phyloP scores from a whole-genome alignment of 768 basidiomycete genomes.

The Pisolithus sp. region DNA sequence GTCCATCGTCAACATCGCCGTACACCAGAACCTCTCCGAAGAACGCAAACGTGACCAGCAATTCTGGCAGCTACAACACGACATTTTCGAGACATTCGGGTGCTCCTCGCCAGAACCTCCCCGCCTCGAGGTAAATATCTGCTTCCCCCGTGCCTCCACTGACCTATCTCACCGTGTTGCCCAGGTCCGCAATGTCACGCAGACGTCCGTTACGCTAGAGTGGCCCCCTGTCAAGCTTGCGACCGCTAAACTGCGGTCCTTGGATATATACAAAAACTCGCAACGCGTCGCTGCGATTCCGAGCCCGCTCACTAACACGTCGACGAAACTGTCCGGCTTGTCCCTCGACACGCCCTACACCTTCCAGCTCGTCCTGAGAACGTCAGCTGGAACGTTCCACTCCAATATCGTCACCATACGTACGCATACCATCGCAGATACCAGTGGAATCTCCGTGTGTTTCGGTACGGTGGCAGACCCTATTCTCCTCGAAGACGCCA shows the following conservation, averaged over 20 bases:
- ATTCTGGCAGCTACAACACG: slow-evolving; percentile 80
- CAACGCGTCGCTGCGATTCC: slow-evolving; percentile 84
- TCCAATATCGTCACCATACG: slow-evolving; percentile 78
- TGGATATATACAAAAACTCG: slow-evolving; percentile 91
- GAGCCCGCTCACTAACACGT: slow-evolving; percentile 75
- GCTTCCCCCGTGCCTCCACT: slow-evolving; percentile 1
- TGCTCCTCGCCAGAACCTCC: slow-evolving; percentile 61
- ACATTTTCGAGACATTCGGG: slow-evolving; percentile 75
- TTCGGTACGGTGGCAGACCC: slow-evolving; percentile 86
- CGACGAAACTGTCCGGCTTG: slow-evolving; percentile 80
- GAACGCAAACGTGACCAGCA: slow-evolving; percentile 76
- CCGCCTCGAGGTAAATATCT: slow-evolving; percentile 52
- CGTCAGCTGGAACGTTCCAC: slow-evolving; percentile 84
- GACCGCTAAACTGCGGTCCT: slow-evolving; percentile 74
- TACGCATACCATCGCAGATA: slow-evolving; percentile 94
- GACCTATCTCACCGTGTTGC: slow-evolving; percentile 1
- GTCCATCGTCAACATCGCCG: slow-evolving; percentile 95
- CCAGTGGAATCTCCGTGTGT: slow-evolving; percentile 90
- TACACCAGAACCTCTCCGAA: slow-evolving; percentile 79
- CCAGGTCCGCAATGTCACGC: slow-evolving; percentile 87
- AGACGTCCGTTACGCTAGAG: slow-evolving; percentile 94
- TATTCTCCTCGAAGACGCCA: slow-evolving; percentile 72
- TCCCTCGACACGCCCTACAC: slow-evolving; percentile 80
- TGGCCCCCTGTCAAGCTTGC: slow-evolving; percentile 87
- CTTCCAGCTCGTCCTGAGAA: slow-evolving; percentile 91